Evolutionary conservation across 1,139 yeast genomes (phyloP).

Genomic region (Protomyces pachydermus): DNA sequence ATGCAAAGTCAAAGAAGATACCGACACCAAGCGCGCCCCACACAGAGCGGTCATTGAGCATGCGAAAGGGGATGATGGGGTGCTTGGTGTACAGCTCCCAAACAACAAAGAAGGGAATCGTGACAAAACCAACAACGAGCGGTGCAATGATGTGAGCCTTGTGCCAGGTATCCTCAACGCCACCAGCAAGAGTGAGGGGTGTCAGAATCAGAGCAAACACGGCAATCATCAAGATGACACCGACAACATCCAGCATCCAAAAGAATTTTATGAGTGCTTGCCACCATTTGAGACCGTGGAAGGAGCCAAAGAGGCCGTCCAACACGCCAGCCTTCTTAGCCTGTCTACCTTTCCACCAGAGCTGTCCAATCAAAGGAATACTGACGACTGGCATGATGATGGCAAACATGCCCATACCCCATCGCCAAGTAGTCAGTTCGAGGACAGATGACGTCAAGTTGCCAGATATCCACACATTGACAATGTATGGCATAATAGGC

Average conservation of each 20-base stretch:
- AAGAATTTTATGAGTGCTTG: conserved; percentile 28
- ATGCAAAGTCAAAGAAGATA: conserved; percentile 34
- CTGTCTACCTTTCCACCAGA: conserved; percentile 37
- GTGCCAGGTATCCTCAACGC: conserved; percentile 36
- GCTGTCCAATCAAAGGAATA: conserved; percentile 37
- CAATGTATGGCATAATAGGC: conserved; percentile 37
- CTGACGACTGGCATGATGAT: conserved; percentile 40
- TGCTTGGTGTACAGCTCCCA: conserved; percentile 33
- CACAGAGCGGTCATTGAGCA: conserved; percentile 32
- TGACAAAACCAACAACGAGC: conserved; percentile 33
- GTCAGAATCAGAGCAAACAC: conserved; percentile 41
- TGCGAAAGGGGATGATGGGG: conserved; percentile 32
- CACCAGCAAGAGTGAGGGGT: conserved; percentile 40
- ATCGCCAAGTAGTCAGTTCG: conserved; percentile 37
- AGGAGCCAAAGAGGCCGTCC: conserved; percentile 4
- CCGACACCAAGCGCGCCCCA: conserved; percentile 33
- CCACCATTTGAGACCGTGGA: conserved; percentile 8
- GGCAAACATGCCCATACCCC: conserved; percentile 42
- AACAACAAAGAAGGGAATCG: conserved; percentile 28
- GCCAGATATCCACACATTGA: conserved; percentile 36
- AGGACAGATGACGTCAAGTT: conserved; percentile 31
- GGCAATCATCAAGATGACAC: conserved; percentile 38
- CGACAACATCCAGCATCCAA: conserved; percentile 39
- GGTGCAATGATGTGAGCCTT: conserved; percentile 39
- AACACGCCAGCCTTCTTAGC: conserved; percentile 37